Percentiles rank a stretch among this genome's conserved stretches.
phyloP scores from a whole-genome alignment of 139 green algal species.

The Yamagishiella unicocca region DNA sequence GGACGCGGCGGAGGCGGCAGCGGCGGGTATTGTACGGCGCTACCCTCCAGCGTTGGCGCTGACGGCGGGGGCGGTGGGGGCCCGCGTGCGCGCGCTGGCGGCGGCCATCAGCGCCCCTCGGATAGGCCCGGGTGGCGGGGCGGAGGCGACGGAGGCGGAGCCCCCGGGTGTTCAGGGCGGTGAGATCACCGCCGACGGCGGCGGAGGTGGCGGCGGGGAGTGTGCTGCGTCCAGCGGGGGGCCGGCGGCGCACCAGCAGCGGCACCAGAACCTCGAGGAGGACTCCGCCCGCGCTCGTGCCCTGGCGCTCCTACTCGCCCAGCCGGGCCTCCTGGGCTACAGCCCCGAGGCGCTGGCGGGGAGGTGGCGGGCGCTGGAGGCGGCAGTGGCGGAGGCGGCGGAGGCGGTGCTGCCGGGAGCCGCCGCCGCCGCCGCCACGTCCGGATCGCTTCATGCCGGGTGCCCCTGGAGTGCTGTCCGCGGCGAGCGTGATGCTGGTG shows the following conservation, averaged over 20 bases:
- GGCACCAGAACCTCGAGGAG: too few relatives aligned
- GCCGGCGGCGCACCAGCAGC: too few relatives aligned
- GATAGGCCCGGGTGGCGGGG: too few relatives aligned
- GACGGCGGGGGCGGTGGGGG: neutral
- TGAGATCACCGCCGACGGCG: too few relatives aligned
- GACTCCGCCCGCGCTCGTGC: too few relatives aligned
- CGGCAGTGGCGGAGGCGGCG: neutral
- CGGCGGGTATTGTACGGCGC: neutral
- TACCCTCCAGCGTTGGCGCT: conserved; percentile 25
- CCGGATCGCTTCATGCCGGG: neutral
- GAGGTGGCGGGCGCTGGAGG: conserved; percentile 2
- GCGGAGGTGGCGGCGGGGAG: too few relatives aligned
- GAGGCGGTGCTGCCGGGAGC: neutral
- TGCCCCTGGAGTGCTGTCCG: too few relatives aligned
- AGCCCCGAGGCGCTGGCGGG: neutral
- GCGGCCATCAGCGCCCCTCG: neutral
- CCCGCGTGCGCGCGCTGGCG: neutral
- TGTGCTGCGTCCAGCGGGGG: too few relatives aligned
- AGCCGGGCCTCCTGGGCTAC: conserved; percentile 15
- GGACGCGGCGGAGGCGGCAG: too few relatives aligned
- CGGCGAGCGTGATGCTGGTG: too few relatives aligned
- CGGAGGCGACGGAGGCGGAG: too few relatives aligned
- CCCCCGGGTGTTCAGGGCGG: too few relatives aligned
- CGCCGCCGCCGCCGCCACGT: neutral
- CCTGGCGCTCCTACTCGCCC: neutral